phyloP scores from a whole-genome alignment of 306 rosid species.

The Gynostemma pentaphyllum region DNA sequence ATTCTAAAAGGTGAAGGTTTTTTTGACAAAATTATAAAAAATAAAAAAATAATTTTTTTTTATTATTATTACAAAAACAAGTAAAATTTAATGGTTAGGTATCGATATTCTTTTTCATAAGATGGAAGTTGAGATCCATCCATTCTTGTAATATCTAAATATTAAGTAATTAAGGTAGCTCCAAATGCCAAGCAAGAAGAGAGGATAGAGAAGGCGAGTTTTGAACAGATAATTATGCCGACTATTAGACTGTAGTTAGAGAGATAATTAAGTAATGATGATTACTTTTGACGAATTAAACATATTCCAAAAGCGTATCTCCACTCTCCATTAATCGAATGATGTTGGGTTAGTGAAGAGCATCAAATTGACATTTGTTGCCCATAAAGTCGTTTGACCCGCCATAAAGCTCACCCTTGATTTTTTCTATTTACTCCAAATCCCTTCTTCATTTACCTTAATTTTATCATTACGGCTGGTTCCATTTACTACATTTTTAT shows the following conservation, averaged over 20 bases:
- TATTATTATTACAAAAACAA: too few relatives aligned
- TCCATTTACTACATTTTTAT: too few relatives aligned
- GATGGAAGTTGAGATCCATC: too few relatives aligned
- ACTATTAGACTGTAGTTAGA: too few relatives aligned
- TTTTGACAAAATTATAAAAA: too few relatives aligned
- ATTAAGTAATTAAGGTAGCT: background rate
- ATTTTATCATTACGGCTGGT: too few relatives aligned
- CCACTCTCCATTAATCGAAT: background rate
- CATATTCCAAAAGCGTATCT: background rate
- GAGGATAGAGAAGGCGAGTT: too few relatives aligned
- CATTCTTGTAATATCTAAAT: background rate
- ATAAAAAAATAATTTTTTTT: too few relatives aligned
- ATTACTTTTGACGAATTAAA: conserved; percentile 5
- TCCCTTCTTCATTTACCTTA: background rate
- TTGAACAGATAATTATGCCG: too few relatives aligned
- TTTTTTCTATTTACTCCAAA: background rate
- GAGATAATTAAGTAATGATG: conserved; percentile 11
- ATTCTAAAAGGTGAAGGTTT: too few relatives aligned
- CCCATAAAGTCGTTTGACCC: conserved; percentile 3
- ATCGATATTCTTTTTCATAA: too few relatives aligned
- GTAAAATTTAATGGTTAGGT: too few relatives aligned
- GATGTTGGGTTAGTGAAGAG: conserved; percentile 18
- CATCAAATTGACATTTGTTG: conserved; percentile 2
- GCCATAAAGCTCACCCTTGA: background rate
- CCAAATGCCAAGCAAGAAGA: background rate